These are phyloP conservation scores for Xylariales sp. DNA, from an alignment of 2,329 filamentous ascomycete genomes.

Conservation along the genomic window DNA sequence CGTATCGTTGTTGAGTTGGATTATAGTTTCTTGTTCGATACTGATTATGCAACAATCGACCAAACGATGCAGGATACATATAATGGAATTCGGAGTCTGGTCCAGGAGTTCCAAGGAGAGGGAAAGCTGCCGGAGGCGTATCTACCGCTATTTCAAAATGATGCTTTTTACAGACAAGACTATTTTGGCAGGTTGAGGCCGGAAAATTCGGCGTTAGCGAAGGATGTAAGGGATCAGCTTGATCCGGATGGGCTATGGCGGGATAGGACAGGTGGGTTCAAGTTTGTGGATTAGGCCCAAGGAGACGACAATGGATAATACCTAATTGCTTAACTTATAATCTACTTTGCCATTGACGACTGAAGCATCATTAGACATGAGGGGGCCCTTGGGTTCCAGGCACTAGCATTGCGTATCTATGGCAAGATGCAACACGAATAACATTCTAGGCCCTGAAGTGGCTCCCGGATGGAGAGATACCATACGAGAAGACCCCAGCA, in stretches of 20 bases:
- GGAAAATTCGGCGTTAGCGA: conserved; percentile 29
- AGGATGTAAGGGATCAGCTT: conserved; percentile 27
- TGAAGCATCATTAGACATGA: too few relatives aligned
- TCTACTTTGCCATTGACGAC: too few relatives aligned
- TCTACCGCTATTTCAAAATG: conserved; percentile 40
- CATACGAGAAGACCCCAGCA: too few relatives aligned
- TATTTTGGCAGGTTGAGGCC: conserved; percentile 35
- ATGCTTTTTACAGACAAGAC: conserved; percentile 36
- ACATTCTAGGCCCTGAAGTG: too few relatives aligned
- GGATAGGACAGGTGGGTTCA: conserved; percentile 37
- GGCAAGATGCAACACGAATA: too few relatives aligned
- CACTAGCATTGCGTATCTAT: too few relatives aligned
- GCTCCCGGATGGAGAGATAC: too few relatives aligned
- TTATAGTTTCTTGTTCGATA: conserved; percentile 31
- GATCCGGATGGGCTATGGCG: conserved; percentile 34
- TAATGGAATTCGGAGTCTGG: conserved; percentile 25
- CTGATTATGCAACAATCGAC: conserved; percentile 27
- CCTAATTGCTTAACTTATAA: too few relatives aligned
- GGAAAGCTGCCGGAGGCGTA: conserved; percentile 29
- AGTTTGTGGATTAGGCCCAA: too few relatives aligned
- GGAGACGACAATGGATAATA: too few relatives aligned
- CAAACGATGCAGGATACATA: conserved; percentile 32
- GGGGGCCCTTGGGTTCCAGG: too few relatives aligned
- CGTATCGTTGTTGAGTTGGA: conserved; percentile 39
- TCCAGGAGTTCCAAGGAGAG: conserved; percentile 26